These are phyloP conservation scores for Macrotyloma uniflorum DNA, from an alignment of 306 rosid species.

Conservation along the genomic window DNA sequence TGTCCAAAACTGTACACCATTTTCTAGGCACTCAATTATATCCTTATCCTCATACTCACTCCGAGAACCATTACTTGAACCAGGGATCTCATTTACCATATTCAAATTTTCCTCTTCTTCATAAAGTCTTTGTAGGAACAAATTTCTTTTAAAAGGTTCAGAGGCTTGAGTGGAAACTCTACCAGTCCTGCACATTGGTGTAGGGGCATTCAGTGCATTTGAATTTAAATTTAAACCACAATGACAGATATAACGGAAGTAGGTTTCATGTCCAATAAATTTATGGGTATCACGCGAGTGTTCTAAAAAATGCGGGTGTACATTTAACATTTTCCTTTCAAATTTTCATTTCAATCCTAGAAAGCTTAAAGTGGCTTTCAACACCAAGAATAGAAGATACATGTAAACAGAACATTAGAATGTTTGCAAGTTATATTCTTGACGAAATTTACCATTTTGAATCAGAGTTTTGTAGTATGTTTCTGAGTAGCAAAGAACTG, in stretches of 20 bases:
- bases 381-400: conserved; percentile 8
- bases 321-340: too few relatives aligned
- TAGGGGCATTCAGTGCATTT: conserved; percentile 33
- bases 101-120: conserved; percentile 58
- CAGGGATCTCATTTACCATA: conserved; percentile 38
- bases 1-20: conserved; percentile 74
- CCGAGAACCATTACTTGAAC: conserved; percentile 31
- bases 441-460: conserved; percentile 7
- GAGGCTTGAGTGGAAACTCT: conserved; percentile 64
- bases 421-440: not conserved
- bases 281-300: too few relatives aligned
- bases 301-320: too few relatives aligned
- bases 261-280: too few relatives aligned
- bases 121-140: conserved; percentile 75
- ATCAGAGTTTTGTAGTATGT: conserved; percentile 1
- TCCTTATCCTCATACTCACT: conserved; percentile 65
- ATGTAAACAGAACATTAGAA: conserved; percentile 27
- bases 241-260: conserved; percentile 6
- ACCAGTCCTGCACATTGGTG: conserved; percentile 73
- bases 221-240: conserved; percentile 25
- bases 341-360: not conserved
- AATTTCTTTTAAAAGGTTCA: conserved; percentile 61
- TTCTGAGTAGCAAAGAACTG: not conserved
- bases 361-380: not conserved
- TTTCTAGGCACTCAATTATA: conserved; percentile 67